Evolutionary conservation across 257 asterid species (phyloP).

Genomic region (Rhazya stricta): DNA sequence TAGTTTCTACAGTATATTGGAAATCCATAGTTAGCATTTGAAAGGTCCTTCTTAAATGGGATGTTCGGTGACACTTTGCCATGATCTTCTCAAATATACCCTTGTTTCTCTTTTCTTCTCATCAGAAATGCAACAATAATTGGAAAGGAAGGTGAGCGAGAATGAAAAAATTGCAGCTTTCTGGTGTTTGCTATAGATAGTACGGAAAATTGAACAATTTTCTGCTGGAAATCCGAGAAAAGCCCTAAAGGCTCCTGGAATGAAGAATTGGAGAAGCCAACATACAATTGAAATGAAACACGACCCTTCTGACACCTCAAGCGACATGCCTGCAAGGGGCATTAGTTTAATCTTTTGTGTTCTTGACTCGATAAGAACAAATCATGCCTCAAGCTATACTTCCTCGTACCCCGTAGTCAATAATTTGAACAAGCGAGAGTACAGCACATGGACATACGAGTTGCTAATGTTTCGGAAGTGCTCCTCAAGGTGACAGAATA

Average conservation of each 20-base stretch:
- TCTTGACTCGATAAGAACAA: background rate
- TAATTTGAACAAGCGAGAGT: background rate
- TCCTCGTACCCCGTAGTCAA: background rate
- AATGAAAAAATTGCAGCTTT: background rate
- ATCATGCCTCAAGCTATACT: background rate
- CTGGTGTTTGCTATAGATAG: background rate
- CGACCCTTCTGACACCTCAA: no score
- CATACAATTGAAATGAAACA: background rate
- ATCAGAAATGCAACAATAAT: background rate
- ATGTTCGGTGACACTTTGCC: background rate
- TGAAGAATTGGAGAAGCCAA: background rate
- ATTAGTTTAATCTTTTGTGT: background rate
- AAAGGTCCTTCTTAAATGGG: background rate
- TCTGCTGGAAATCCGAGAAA: background rate
- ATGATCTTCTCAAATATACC: background rate
- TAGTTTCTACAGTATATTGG: conserved; percentile 7
- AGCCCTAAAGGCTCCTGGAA: background rate
- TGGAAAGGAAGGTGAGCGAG: background rate
- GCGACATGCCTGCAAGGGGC: background rate
- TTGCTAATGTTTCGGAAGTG: no score
- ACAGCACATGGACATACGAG: no score
- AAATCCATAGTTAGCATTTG: background rate
- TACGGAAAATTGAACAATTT: background rate
- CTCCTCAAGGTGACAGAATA: no score
- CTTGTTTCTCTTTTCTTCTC: background rate